Base-by-base conservation (phyloP, 768 basidiomycete genomes). In the Calvatia gigantea region DNA sequence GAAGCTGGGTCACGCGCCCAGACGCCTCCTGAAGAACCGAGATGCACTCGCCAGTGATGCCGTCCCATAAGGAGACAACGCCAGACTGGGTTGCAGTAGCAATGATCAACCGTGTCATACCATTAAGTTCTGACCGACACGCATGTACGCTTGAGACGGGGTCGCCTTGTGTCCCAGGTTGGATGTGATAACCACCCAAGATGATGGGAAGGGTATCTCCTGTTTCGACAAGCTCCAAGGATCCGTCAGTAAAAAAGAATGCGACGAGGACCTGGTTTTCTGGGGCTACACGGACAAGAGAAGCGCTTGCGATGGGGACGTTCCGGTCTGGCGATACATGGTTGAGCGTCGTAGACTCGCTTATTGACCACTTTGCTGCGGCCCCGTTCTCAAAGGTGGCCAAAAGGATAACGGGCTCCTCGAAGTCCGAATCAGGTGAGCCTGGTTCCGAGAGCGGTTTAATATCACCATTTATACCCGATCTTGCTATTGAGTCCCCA, bases 1-100 rank as follows among this genome's bases (percentile, higher is more conserved):
- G 78, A n/a, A 96, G 62, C 49, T 79, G 73, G 49, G 73, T 80
- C 64, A 93, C 72, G 9, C 71, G 67, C 1, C 85, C 88, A 56
- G 79, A 78, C 0, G 77, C 71, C 9, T 84, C 82, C 48, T 86
- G 84, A 32, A 91, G 65, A 47, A 84, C 73, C 51, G 77, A 72
- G 37, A 91, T 78, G 57, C 84, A 83, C 59, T 85, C 85, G 9
- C 79, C 77, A 5, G 83, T 83, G n/a, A 70, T 61, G 6, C 76
- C 82, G 62, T 92, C 89, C 91, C 90, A 93, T 11, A 93, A 62
- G 0, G 91, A 88, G 19, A 92, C 74, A 8, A 80, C 73, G 8
- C 91, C 90, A 1, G 79, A 75, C 48, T 84, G 79, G 2, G 89
- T 86, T 15, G 82, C 81, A 11, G 80, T 79, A 37, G 75, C 83